Percentiles rank a stretch among this genome's conserved stretches.
phyloP scores from a whole-genome alignment of 2,329 filamentous ascomycete genomes.

The Phialemoniopsis sp. region DNA sequence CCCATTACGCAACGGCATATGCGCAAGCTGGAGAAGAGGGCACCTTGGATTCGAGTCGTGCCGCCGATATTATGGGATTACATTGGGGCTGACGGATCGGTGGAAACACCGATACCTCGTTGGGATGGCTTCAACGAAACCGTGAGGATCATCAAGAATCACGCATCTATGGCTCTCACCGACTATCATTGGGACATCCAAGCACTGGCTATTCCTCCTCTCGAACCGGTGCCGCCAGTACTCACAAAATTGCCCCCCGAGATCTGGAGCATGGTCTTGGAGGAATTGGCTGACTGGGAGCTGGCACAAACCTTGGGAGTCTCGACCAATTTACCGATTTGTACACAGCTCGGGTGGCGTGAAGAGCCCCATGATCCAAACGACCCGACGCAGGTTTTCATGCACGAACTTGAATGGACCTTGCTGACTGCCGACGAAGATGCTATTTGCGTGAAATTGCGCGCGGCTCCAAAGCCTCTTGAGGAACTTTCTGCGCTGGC shows the following conservation, averaged over 20 bases:
- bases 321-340: slow-evolving; percentile 71
- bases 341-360: slow-evolving; percentile 59
- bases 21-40: slow-evolving; percentile 76
- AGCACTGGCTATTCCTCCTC: too few relatives aligned
- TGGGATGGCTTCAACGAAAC: slow-evolving; percentile 68
- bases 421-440: slow-evolving; percentile 69
- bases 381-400: slow-evolving; percentile 66
- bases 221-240: too few relatives aligned
- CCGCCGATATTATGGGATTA: slow-evolving; percentile 81
- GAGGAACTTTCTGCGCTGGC: slow-evolving; percentile 72
- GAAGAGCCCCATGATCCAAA: slow-evolving; percentile 52
- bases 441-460: slow-evolving; percentile 71
- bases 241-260: slow-evolving; percentile 70
- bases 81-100: slow-evolving; percentile 4
- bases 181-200: slow-evolving; percentile 63
- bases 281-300: slow-evolving; percentile 87
- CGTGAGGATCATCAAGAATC: slow-evolving; percentile 71
- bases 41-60: slow-evolving; percentile 82
- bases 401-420: slow-evolving; percentile 79
- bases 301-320: slow-evolving; percentile 76
- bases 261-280: slow-evolving; percentile 84
- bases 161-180: slow-evolving; percentile 70
- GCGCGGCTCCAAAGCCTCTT: slow-evolving; percentile 66
- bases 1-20: slow-evolving; percentile 85
- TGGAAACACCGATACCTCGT: slow-evolving; percentile 34